phyloP scores from a whole-genome alignment of 805 yeast species.

The Saturnispora hagleri region DNA sequence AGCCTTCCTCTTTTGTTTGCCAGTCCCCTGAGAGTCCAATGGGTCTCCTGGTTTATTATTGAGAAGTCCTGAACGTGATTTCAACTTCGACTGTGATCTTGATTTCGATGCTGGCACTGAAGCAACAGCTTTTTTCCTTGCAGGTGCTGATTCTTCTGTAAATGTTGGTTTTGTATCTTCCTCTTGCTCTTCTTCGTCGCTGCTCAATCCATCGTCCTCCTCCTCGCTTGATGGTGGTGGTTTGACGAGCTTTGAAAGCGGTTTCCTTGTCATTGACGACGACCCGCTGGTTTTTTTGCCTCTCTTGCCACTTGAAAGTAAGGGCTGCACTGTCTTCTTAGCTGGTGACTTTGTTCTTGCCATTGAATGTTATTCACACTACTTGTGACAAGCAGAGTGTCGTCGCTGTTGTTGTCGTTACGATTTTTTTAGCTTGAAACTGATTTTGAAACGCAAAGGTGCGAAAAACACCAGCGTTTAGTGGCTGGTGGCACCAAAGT shows the following conservation, averaged over 20 bases:
- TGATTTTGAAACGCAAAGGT: background rate
- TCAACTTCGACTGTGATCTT: background rate
- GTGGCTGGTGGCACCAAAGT: background rate
- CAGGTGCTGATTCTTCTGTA: background rate
- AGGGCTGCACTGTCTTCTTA: conserved; percentile 1
- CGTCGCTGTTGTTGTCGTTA: background rate
- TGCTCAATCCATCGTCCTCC: background rate
- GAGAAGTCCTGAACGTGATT: conserved; percentile 28
- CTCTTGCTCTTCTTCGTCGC: background rate
- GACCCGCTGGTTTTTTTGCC: background rate
- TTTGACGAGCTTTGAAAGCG: conserved; percentile 2
- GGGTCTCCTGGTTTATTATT: conserved; percentile 52
- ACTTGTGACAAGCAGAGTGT: background rate
- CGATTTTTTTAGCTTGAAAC: background rate
- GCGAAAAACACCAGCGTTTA: background rate
- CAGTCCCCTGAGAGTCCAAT: conserved; percentile 13
- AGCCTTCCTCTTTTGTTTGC: conserved; percentile 31
- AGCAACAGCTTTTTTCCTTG: background rate
- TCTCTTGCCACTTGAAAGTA: background rate
- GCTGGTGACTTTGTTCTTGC: conserved; percentile 3
- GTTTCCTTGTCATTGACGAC: background rate
- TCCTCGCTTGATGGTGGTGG: conserved; percentile 9
- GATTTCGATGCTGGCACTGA: background rate
- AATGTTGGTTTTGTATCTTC: background rate
- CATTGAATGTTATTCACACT: background rate